Percentiles rank a stretch among this genome's conserved stretches.
Evolutionary conservation across 2,329 filamentous ascomycete species (phyloP).

Genomic region (Lizonia empirigonia): DNA sequence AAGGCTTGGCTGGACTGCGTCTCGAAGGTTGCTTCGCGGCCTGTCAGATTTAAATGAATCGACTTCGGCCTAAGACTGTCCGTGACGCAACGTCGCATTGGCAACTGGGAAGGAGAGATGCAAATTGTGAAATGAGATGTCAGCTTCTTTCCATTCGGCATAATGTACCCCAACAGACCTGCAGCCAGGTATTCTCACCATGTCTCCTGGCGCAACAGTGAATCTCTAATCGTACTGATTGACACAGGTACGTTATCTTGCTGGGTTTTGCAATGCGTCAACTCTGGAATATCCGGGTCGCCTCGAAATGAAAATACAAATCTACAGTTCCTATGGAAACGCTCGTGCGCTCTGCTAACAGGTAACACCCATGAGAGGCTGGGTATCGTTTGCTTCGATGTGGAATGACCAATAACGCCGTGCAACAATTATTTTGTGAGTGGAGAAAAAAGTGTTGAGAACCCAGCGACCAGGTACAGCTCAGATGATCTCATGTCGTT

Average conservation of each 20-base stretch:
- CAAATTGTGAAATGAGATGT: not conserved
- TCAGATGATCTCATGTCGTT: constrained; percentile 68
- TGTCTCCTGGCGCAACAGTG: too few relatives aligned
- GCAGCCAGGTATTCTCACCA: not conserved
- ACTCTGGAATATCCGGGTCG: not conserved
- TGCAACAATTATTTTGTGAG: not conserved
- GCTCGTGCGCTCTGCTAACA: not conserved
- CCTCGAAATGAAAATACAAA: not conserved
- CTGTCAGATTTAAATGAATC: not conserved
- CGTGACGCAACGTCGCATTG: not conserved
- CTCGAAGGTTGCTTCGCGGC: not conserved
- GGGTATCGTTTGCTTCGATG: constrained; percentile 3
- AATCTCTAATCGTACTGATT: not conserved
- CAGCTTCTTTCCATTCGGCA: not conserved
- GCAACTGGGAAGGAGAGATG: not conserved
- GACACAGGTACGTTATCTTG: not conserved
- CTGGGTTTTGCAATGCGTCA: not conserved
- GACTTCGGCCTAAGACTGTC: not conserved
- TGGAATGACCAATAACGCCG: not conserved
- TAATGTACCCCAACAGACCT: not conserved
- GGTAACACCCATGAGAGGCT: constrained; percentile 4
- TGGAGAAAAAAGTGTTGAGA: not conserved
- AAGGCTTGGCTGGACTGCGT: constrained; percentile 1
- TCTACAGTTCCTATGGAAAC: constrained; percentile 5
- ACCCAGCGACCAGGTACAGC: constrained; percentile 1